A percentile compares a stretch with the other conserved stretches of the same genome.
These are phyloP conservation scores for Capsicum pubescens DNA, from an alignment of 257 asterid species.

Conservation along the genomic window DNA sequence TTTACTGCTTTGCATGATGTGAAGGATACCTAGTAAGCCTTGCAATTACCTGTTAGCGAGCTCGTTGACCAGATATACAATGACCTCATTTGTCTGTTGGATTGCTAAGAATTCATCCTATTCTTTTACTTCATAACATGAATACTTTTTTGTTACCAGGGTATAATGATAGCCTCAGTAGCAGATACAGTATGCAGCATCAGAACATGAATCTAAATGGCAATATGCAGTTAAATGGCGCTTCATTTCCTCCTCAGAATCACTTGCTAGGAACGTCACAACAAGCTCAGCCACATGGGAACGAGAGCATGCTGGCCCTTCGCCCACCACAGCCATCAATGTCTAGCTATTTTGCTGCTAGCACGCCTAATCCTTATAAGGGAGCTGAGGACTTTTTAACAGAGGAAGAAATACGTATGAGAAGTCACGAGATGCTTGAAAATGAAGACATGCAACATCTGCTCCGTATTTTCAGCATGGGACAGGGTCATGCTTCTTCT, in stretches of 20 bases:
- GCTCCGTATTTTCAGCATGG: constrained; percentile 75
- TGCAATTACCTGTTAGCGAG: not conserved
- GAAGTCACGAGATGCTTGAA: constrained; percentile 96
- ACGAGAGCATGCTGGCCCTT: constrained; percentile 59
- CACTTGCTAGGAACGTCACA: constrained; percentile 51
- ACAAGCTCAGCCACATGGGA: constrained; percentile 59
- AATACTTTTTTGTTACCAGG: constrained; percentile 49
- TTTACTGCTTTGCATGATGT: not conserved
- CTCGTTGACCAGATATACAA: not conserved
- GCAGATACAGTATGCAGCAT: constrained; percentile 53
- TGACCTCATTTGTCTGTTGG: constrained; percentile 12
- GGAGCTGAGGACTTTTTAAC: constrained; percentile 62
- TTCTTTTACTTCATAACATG: not conserved
- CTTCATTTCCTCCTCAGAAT: constrained; percentile 56
- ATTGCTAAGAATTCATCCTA: not conserved
- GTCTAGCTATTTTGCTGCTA: constrained; percentile 53
- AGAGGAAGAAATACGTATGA: constrained; percentile 83
- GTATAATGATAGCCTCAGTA: constrained; percentile 52
- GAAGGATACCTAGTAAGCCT: constrained; percentile 16
- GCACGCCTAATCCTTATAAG: constrained; percentile 59
- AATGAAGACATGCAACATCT: constrained; percentile 92
- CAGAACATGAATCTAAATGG: constrained; percentile 64
- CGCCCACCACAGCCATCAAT: constrained; percentile 64
- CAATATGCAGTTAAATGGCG: constrained; percentile 46
- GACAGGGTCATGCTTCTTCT: constrained; percentile 54